Evolutionary conservation across 2,329 filamentous ascomycete genomes (phyloP).

Genomic region (Diplocarpon rosae): DNA sequence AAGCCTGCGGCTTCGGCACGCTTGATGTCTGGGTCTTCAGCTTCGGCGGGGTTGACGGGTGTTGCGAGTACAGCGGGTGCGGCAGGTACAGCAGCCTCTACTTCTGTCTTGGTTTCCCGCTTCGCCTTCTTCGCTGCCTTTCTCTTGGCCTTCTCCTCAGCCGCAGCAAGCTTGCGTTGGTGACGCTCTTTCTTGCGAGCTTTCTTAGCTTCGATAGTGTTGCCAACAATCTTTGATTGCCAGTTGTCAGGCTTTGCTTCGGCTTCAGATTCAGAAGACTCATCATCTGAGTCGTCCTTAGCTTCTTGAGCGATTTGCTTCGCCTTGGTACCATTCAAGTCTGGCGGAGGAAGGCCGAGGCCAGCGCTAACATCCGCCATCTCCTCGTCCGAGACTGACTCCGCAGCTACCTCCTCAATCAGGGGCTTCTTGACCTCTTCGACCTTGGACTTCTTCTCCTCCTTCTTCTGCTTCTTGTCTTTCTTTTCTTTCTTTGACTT

Average conservation of each 20-base stretch:
- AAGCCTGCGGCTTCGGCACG: slow-evolving; percentile 57
- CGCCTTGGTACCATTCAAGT: slow-evolving; percentile 18
- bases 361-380: slow-evolving; percentile 21
- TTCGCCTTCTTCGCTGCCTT: slow-evolving; percentile 31
- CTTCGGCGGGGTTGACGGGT: slow-evolving; percentile 25
- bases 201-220: slow-evolving; percentile 24
- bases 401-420: slow-evolving; percentile 26
- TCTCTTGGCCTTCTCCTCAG: slow-evolving; percentile 30
- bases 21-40: slow-evolving; percentile 32
- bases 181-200: slow-evolving; percentile 19
- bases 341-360: slow-evolving; percentile 12
- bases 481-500: slow-evolving; percentile 37
- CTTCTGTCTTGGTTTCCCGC: slow-evolving; percentile 15
- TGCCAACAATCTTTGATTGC: slow-evolving; percentile 15
- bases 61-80: slow-evolving; percentile 29
- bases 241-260: slow-evolving; percentile 6
- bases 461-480: slow-evolving; percentile 35
- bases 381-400: slow-evolving; percentile 19
- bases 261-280: slow-evolving; percentile 6
- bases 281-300: slow-evolving; percentile 11
- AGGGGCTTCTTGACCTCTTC: slow-evolving; percentile 20
- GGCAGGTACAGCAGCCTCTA: slow-evolving; percentile 24
- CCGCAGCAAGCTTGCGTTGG: slow-evolving; percentile 22
- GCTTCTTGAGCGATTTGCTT: slow-evolving; percentile 13
- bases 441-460: slow-evolving; percentile 28